Evolutionary conservation across 2,329 filamentous ascomycete genomes (phyloP).

Genomic region (Escovopsis sp.): DNA sequence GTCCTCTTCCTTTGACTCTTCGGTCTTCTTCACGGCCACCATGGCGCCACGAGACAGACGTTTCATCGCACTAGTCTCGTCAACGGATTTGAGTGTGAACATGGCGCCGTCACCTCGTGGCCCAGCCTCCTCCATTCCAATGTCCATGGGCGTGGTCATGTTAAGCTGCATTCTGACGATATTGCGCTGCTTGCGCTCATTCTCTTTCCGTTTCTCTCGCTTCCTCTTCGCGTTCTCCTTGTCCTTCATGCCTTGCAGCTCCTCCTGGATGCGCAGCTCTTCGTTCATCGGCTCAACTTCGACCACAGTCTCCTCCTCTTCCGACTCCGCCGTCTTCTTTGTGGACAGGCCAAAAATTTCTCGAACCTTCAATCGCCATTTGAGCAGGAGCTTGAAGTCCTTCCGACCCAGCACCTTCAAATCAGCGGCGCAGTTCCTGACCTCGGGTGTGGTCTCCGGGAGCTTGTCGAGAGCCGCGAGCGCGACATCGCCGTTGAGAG

Average conservation of each 20-base stretch:
- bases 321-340: slow-evolving; percentile 45
- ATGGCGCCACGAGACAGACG: slow-evolving; percentile 59
- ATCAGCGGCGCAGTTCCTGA: slow-evolving; percentile 64
- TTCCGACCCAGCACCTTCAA: slow-evolving; percentile 84
- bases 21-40: slow-evolving; percentile 46
- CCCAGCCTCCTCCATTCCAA: slow-evolving; percentile 77
- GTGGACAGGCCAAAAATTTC: slow-evolving; percentile 79
- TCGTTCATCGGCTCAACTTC: slow-evolving; percentile 87
- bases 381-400: slow-evolving; percentile 80
- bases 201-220: slow-evolving; percentile 72
- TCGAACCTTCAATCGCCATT: slow-evolving; percentile 78
- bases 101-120: slow-evolving; percentile 68
- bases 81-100: slow-evolving; percentile 71
- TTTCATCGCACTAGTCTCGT: slow-evolving; percentile 56
- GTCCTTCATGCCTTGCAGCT: slow-evolving; percentile 70
- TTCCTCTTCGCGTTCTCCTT: slow-evolving; percentile 64
- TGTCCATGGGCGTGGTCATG: slow-evolving; percentile 92
- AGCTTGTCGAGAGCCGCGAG: slow-evolving; percentile 74
- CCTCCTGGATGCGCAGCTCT: slow-evolving; percentile 77
- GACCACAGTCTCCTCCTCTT: slow-evolving; percentile 52
- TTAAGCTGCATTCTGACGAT: slow-evolving; percentile 94
- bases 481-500: slow-evolving; percentile 70
- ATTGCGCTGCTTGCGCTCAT: slow-evolving; percentile 88
- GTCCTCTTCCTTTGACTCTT: slow-evolving; percentile 42
- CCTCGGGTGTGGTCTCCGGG: slow-evolving; percentile 73